Base-by-base conservation (phyloP, 768 basidiomycete genomes). In the Naganishia vishniacii region DNA sequence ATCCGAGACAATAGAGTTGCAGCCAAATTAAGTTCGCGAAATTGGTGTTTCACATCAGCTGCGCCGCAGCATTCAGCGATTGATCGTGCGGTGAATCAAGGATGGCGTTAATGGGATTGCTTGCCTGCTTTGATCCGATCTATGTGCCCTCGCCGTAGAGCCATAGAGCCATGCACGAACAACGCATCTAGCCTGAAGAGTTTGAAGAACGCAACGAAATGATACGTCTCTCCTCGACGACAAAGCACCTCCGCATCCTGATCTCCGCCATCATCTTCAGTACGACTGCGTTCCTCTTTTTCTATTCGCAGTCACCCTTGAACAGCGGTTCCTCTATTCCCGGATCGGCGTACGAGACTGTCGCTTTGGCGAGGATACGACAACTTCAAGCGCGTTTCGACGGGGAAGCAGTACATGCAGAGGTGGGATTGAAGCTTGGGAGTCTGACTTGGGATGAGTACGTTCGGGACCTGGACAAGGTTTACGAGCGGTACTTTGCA, bases 201-300 rank as follows among this genome's bases (percentile, higher is more conserved):
- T n/a, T n/a, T n/a, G n/a, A n/a, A n/a, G n/a, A n/a, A 46, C 45
- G 47, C 47, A 29, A 48, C n/a, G 47, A 29, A 28, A 51, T 51
- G 49, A 26, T 34, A 13, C 49, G 49, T 4, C 49, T 51, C 32
- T 26, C 31, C 6, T 31, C 49, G 29, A 8, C 49, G 29, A 29
- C 31, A 28, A 51, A 51, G 49, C 31, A 51, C 18, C 29, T 51
- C 31, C 49, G 49, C 2, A 51, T 51, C 11, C 5, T 51, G 9
- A n/a, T 32, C 18, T 31, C 49, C 13, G 49, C 49, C 25, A 34
- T 51, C 31, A 12, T 51, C 31, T 12, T 51, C 18, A 34, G 29
- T n/a, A n/a, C 31, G 3, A 51, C 49, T 3, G 49, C 29, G 16
- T 51, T 12, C 31, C 49, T 51, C 6, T n/a, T 51, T 8, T 31